Evolutionary conservation across 345 rosid species (phyloP), one percentile per base, ranked within the genome.

Genomic region (Noccaea caerulescens): DNA sequence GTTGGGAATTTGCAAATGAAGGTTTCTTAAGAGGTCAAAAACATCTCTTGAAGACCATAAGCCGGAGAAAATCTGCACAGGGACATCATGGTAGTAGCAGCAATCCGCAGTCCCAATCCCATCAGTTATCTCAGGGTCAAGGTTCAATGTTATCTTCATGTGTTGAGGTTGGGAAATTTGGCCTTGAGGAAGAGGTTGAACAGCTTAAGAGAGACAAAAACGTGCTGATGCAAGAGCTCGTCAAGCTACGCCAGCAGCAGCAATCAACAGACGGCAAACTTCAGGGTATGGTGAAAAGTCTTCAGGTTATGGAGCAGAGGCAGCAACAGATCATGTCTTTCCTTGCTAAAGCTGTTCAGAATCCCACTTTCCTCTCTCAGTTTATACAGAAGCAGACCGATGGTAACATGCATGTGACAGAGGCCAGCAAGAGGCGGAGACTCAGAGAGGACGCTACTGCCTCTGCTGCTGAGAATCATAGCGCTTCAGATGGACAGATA

Each of bases 261-360:
- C 86, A 83, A 59, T 32, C 84, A n/a, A 83, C 85, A 1, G 86
- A 85, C 38, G 39, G 6, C 53, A 81, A 85, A 16, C 71, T 85
- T 71, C 86, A 83, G 68, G 10, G 60, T 41, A 70, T 80, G 85
- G 80, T 79, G 5, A 83, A 83, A 76, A 75, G 81, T 36, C 86
- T 83, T 46, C 89, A 85, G 11, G 76, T 64, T 4, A 83, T 85
- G 86, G 89, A 85, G 76, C 85, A 56, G 71, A 75, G 89, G 58
- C 89, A 83, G 66, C 86, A 83, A 45, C 84, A 85, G 76, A 85
- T 85, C 49, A 77, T 85, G 85, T 79, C 86, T 13, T 85, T 85
- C 45, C 65, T 76, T 3, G 85, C 85, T 4, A 83, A 83, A 72
- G 89, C 85, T 58, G 80, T 85, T 5, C 86, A 79, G 66, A 85